Evolutionary conservation across 257 asterid species (phyloP).

Genomic region (Nicotiana undulata): DNA sequence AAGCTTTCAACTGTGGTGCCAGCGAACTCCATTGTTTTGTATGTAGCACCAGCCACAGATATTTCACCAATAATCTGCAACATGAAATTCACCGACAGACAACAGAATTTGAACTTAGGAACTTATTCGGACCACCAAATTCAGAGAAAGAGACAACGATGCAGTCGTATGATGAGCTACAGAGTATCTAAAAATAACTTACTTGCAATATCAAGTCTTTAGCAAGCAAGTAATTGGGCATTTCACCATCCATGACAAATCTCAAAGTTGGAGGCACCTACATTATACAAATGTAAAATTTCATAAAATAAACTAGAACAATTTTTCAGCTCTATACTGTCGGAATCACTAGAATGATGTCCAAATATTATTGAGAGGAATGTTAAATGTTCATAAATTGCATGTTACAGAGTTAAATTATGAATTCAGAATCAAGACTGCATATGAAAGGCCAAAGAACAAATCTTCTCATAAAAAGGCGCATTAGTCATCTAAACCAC

Average conservation of each 20-base stretch:
- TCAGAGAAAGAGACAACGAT: background rate
- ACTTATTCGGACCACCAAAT: background rate
- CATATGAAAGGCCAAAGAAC: background rate
- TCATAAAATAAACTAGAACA: background rate
- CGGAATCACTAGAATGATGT: background rate
- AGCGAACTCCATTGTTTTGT: conserved; percentile 94
- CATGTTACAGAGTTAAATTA: background rate
- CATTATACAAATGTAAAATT: conserved; percentile 10
- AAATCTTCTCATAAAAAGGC: too few species aligned
- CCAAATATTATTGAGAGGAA: background rate
- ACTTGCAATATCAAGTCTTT: conserved; percentile 97
- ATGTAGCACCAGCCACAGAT: conserved; percentile 98
- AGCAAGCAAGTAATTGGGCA: conserved; percentile 90
- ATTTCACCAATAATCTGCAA: conserved; percentile 93
- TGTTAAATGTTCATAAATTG: too few species aligned
- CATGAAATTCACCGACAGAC: background rate
- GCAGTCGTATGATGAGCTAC: background rate
- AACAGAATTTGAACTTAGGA: background rate
- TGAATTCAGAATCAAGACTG: background rate
- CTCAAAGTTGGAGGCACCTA: conserved; percentile 96
- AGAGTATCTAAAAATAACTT: conserved; percentile 15
- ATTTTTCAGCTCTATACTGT: background rate
- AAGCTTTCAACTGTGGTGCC: conserved; percentile 87
- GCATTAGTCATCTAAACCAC: background rate
- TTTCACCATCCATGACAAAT: conserved; percentile 93